Evolutionary conservation across 106 monocot genomes (phyloP).

Genomic region (Ottelia alismoides): DNA sequence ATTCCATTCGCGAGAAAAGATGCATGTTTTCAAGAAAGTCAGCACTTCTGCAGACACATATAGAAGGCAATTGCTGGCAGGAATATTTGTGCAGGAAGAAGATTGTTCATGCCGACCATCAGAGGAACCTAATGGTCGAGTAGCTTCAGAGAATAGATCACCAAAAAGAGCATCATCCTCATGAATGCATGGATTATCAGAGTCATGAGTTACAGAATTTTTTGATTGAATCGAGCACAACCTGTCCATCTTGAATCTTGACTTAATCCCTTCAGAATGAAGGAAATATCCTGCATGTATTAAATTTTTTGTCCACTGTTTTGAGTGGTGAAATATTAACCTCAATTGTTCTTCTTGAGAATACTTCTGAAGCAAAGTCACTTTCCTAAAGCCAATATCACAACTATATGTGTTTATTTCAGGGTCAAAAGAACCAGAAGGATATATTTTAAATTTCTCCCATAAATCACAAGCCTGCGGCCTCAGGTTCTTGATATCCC

Average conservation of each 20-base stretch:
- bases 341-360: slow-evolving; percentile 46
- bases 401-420: slow-evolving; percentile 21
- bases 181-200: slow-evolving; percentile 45
- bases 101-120: slow-evolving; percentile 52
- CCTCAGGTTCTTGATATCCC: slow-evolving; percentile 36
- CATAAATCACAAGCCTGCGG: slow-evolving; percentile 20
- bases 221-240: slow-evolving; percentile 26
- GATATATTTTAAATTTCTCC: slow-evolving; percentile 10
- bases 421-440: slow-evolving; percentile 3
- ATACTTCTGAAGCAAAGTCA: slow-evolving; percentile 45
- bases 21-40: slow-evolving; percentile 47
- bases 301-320: slow-evolving; percentile 72
- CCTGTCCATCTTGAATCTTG: slow-evolving; percentile 28
- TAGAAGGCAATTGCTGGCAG: slow-evolving; percentile 22
- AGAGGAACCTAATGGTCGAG: slow-evolving; percentile 31
- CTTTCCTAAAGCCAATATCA: slow-evolving; percentile 32
- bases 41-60: slow-evolving; percentile 53
- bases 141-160: slow-evolving; percentile 86
- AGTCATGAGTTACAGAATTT: slow-evolving; percentile 34
- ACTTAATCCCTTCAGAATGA: slow-evolving; percentile 56
- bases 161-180: slow-evolving; percentile 99
- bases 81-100: slow-evolving; percentile 6
- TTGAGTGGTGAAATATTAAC: slow-evolving; percentile 48
- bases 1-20: slow-evolving; percentile 64
- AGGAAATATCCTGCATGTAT: slow-evolving; percentile 62